Evolutionary conservation across 306 rosid genomes (phyloP), one percentile per base, ranked within the genome.

Genomic region (Canavalia ensiformis): DNA sequence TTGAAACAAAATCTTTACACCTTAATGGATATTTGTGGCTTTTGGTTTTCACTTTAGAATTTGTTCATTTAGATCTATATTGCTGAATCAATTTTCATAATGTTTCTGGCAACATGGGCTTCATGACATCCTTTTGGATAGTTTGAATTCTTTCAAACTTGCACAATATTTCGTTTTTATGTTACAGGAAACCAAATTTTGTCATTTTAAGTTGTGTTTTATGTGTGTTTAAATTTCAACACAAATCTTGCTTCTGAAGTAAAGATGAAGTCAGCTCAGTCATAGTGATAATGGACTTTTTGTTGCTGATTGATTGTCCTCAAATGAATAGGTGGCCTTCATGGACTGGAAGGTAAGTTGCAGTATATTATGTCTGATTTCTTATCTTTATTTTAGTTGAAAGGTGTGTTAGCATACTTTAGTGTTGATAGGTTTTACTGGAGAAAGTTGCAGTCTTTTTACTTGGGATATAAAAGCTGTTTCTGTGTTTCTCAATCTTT

Each of bases 301-400:
- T 59, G 65, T 76, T 3, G 85, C 79, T 57, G 41, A 37, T n/a
- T 68, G 81, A 13, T 76, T 88, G 45, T 59, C 54, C 31, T 84
- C 76, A 69, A 49, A 64, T 69, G 60, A 75, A 44, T 49, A 46
- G 74, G 81, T 37, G 75, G 66, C 78, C 34, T 82, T 52, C 75
- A 55, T 67, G 62, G 72, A 34, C 55, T 8, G 46, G 69, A 76
- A 88, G 87, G 91, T 76, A 88, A 84, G 83, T 45, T 41, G 54
- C 72, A 67, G 79, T 30, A 54, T 55, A 45, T 6, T 31, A 35
- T 50, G 69, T 50, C 51, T 57, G 33, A 31, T 73, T 68, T 50
- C 33, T 76, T 81, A 12, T 77, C 44, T 34, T 44, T 29, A 11
- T 28, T 47, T 59, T 51, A 39, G 72, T 77, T 75, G 28, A 46